Conservation (phyloP, 306 rosid species). For the Quercus agrifolia region DNA sequence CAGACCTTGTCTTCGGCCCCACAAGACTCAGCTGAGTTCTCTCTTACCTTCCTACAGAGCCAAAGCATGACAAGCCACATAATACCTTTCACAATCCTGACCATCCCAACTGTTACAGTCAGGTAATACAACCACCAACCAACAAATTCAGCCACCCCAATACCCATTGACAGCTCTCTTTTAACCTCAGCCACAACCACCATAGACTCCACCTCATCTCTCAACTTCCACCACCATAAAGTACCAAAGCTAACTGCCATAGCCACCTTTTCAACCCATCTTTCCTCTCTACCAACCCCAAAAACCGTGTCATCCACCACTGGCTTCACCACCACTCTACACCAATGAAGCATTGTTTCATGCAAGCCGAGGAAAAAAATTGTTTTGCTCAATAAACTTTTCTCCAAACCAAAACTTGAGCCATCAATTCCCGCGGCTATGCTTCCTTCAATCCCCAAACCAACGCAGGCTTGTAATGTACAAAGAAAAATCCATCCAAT, state of each 20-base stretch:
- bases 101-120: conserved; percentile 62
- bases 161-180: conserved; percentile 45
- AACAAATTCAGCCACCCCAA: conserved; percentile 46
- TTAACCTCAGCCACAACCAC: conserved; percentile 54
- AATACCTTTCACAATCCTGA: conserved; percentile 44
- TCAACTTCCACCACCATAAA: conserved; percentile 84
- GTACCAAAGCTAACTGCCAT: conserved; percentile 48
- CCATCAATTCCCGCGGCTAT: conserved; percentile 28
- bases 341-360: conserved; percentile 70
- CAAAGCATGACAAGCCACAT: conserved; percentile 41
- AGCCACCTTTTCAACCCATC: conserved; percentile 50
- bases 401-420: conserved; percentile 18
- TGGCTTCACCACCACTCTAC: conserved; percentile 67
- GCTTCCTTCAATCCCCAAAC: conserved; percentile 59
- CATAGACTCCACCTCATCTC: conserved; percentile 66
- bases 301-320: conserved; percentile 80
- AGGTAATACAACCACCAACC: conserved; percentile 71
- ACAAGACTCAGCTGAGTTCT: conserved; percentile 10
- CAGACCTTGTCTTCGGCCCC: conserved; percentile 42
- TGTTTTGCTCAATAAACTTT: conserved; percentile 40
- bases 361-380: conserved; percentile 73
- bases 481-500: conserved; percentile 66
- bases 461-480: conserved; percentile 60
- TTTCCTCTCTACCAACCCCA: conserved; percentile 36
- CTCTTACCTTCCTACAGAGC: conserved; percentile 25